A percentile compares a stretch with the other conserved stretches of the same genome.
phyloP scores from a whole-genome alignment of 495 filamentous ascomycete genomes.

The Penicillium cataractarum region DNA sequence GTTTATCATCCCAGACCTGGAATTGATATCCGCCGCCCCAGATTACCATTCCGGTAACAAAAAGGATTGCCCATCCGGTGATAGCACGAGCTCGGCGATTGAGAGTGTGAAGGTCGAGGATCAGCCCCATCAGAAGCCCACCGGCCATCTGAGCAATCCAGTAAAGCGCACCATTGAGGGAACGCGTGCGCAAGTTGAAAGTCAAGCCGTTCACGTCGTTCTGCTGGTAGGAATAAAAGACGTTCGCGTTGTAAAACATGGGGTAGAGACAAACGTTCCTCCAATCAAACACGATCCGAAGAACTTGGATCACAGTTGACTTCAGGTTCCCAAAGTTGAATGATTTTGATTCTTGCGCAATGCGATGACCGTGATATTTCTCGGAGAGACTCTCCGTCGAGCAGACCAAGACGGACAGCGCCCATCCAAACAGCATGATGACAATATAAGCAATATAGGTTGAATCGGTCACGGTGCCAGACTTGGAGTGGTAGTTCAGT shows the following conservation, averaged over 20 bases:
- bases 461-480: conserved; percentile 45
- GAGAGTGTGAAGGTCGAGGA: conserved; percentile 48
- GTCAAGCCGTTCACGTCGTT: conserved; percentile 55
- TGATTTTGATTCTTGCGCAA: neutral
- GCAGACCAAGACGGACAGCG: conserved; percentile 56
- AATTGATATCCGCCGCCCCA: conserved; percentile 60
- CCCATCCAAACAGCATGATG: conserved; percentile 50
- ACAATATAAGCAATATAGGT: conserved; percentile 56
- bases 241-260: conserved; percentile 67
- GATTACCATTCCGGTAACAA: conserved; percentile 50
- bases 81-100: conserved; percentile 44
- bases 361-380: conserved; percentile 13
- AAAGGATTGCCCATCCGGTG: conserved; percentile 48
- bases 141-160: conserved; percentile 59
- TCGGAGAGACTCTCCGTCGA: conserved; percentile 34
- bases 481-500: conserved; percentile 48
- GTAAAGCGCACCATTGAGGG: conserved; percentile 55
- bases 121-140: conserved; percentile 52
- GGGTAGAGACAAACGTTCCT: conserved; percentile 53
- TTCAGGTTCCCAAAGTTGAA: conserved; percentile 26
- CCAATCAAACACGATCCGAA: conserved; percentile 44
- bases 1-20: conserved; percentile 44
- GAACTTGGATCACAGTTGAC: conserved; percentile 59
- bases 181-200: conserved; percentile 53
- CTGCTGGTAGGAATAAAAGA: conserved; percentile 77